These are phyloP conservation scores for Citropsis articulata DNA, from an alignment of 345 rosid species.

Conservation along the genomic window DNA sequence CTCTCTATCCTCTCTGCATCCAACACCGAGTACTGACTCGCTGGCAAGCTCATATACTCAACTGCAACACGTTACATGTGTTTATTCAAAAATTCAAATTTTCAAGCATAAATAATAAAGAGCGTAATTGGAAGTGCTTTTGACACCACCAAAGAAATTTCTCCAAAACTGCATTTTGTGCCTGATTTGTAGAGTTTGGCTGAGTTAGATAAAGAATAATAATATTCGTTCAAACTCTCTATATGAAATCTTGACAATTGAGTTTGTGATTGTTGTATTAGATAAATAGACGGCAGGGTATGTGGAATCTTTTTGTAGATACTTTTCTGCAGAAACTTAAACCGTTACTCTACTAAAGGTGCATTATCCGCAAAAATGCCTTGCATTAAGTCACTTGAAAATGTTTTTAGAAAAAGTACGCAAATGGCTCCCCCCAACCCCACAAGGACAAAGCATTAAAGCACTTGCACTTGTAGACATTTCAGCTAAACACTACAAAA, in stretches of 20 bases:
- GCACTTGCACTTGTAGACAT: neutral
- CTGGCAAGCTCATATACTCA: slow-evolving; percentile 96
- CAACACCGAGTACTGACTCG: slow-evolving; percentile 95
- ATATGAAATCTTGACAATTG: no score
- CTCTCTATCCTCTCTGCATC: slow-evolving; percentile 98
- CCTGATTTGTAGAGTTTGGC: neutral
- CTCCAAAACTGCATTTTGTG: neutral
- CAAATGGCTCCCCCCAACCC: neutral
- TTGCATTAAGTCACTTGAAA: neutral
- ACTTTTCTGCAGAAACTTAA: no score
- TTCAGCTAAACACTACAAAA: neutral
- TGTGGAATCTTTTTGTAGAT: neutral
- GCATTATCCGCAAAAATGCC: neutral
- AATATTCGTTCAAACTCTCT: no score
- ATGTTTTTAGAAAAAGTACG: neutral
- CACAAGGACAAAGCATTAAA: neutral
- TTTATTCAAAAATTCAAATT: neutral
- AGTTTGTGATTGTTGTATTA: neutral
- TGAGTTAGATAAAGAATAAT: neutral
- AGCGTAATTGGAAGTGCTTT: neutral
- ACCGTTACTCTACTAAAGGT: neutral
- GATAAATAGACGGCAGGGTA: neutral
- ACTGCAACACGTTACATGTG: slow-evolving; percentile 32
- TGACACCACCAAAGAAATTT: neutral
- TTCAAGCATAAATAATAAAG: neutral